phyloP scores from a whole-genome alignment of 1,284 basidiomycete genomes.

The Ustilago xerochloae region DNA sequence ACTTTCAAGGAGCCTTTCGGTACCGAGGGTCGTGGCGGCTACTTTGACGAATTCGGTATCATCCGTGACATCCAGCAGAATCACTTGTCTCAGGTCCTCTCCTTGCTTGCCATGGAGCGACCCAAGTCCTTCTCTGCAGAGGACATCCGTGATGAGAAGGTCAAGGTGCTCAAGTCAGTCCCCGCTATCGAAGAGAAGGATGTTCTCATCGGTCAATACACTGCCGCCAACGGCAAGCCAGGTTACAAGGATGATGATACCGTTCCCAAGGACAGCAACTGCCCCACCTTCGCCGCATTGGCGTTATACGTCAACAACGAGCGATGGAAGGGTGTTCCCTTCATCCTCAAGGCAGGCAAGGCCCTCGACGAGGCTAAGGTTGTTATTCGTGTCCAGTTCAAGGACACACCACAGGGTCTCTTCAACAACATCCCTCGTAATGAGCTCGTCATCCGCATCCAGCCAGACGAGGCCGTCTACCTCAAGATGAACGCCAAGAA shows the following conservation, averaged over 20 bases:
- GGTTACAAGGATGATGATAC: constrained; percentile 69
- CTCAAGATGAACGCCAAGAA: constrained; percentile 65
- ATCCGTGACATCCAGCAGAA: constrained; percentile 69
- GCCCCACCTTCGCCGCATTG: constrained; percentile 68
- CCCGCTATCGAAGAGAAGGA: constrained; percentile 64
- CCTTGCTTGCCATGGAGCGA: constrained; percentile 68
- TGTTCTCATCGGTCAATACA: constrained; percentile 68
- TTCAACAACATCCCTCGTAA: constrained; percentile 58
- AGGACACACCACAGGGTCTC: constrained; percentile 52
- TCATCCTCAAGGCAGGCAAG: constrained; percentile 67
- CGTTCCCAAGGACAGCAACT: constrained; percentile 69
- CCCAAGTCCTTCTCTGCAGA: constrained; percentile 67
- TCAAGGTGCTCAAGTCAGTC: constrained; percentile 67
- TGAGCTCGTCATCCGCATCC: constrained; percentile 67
- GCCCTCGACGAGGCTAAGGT: constrained; percentile 67
- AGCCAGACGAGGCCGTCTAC: constrained; percentile 66
- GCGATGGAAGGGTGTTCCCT: constrained; percentile 66
- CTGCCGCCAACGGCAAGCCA: constrained; percentile 66
- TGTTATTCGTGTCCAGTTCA: constrained; percentile 66
- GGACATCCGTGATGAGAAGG: constrained; percentile 68
- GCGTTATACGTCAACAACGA: constrained; percentile 64
- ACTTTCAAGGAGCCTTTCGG: constrained; percentile 69
- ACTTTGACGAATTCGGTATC: constrained; percentile 70
- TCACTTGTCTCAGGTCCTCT: constrained; percentile 68
- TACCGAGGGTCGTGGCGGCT: constrained; percentile 69